Evolutionary conservation across 2,329 filamentous ascomycete genomes (phyloP), one percentile per base, ranked within the genome.

Genomic region (Hymenoscyphus scutula): DNA sequence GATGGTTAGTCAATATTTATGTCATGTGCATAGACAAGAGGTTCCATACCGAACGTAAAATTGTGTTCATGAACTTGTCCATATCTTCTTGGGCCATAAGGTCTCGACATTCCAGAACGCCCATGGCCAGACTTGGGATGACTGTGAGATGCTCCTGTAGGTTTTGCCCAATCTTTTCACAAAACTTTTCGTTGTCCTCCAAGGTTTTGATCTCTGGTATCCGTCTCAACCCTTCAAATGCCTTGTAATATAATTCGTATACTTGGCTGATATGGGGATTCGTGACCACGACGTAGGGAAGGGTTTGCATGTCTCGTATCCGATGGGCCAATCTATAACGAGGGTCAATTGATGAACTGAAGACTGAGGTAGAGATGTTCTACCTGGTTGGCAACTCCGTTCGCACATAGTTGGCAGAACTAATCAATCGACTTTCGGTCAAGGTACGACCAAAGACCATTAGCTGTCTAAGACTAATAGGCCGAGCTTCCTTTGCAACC

Each of bases 401-500:
- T 62, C 95, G 90, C 59, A 98, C 93, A 80, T 99, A 99, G 78
- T 99, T 99, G 65, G 95, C 95, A 53, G 93, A 97, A 78, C 91
- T 93, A 69, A 99, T 85, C 65, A 99, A 83, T 62, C 96, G 89
- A 58, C 87, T 83, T 77, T 98, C 93, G 56, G 93, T 97, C 74
- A 99, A 79, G 25, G 93, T 96, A 56, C 95, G 89, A 32, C 95
- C 95, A 77, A 98, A 99, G 72, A 98, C 96, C 79, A 96, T 98
- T 72, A 99, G 84, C 78, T 98, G 95, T 63, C 95, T 90, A 71
- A 99, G 80, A 78, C 92, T 97, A 74, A 99, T 97, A n/a, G 95
- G 95, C 59, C 92, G 86, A 56, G 93, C 93, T 75, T 97, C 92
- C 72, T 89, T 91, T 67, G 90, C 89, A 59, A 97, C 94, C 92